These are phyloP conservation scores for Acanthamoeba triangularis DNA, from an alignment of 208 protist species.

Conservation along the genomic window DNA sequence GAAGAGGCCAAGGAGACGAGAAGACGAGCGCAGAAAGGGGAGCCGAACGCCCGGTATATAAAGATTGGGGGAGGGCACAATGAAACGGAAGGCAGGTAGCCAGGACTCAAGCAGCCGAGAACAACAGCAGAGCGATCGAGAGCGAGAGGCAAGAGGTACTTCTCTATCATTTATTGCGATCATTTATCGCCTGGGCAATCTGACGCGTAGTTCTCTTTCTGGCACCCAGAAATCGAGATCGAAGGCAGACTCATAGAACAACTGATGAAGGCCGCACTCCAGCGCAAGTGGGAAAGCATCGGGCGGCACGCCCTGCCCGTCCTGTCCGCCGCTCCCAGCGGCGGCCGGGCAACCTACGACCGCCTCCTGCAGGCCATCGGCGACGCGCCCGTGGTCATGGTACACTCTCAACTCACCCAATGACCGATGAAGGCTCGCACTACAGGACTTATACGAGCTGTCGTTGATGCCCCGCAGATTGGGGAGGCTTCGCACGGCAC, in stretches of 20 bases:
- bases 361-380: constrained; percentile 61
- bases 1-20: neutral
- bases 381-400: constrained; percentile 74
- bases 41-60: neutral
- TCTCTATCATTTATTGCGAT: too few relatives aligned
- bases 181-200: neutral
- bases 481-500: constrained; percentile 82
- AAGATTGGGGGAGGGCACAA: neutral
- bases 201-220: neutral
- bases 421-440: neutral
- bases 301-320: constrained; percentile 3
- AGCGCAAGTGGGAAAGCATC: constrained; percentile 21
- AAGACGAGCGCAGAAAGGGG: neutral
- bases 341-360: neutral
- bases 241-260: constrained; percentile 19
- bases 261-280: neutral
- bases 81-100: neutral
- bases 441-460: neutral
- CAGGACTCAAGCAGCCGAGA: neutral
- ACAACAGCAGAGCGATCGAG: neutral
- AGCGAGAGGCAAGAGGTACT: constrained; percentile 23
- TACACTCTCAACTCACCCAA: neutral
- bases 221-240: constrained; percentile 14
- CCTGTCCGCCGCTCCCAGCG: neutral
- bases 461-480: neutral